phyloP scores from a whole-genome alignment of 257 asterid species.

The Gentiana dahurica region DNA sequence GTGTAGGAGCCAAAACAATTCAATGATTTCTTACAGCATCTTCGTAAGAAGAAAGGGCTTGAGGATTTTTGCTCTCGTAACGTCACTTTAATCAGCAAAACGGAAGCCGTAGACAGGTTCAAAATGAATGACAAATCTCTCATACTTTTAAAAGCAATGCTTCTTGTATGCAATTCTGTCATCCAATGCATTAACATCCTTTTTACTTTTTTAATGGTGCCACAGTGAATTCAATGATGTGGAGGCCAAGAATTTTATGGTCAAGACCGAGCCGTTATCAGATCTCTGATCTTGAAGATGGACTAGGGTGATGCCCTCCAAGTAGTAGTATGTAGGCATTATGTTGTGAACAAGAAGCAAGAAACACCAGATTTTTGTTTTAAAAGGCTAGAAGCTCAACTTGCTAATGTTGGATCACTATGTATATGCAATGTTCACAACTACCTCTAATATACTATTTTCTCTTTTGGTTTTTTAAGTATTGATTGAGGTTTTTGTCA shows the following conservation, averaged over 20 bases:
- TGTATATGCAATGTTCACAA: too few species aligned
- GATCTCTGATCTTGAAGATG: conserved; percentile 9
- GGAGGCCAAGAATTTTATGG: conserved; percentile 38
- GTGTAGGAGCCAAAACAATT: conserved; percentile 77
- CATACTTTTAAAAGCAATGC: too few species aligned
- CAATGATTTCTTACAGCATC: conserved; percentile 53
- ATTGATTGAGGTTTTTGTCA: too few species aligned
- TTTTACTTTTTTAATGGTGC: background rate
- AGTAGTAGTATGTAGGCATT: background rate
- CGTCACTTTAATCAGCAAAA: conserved; percentile 51
- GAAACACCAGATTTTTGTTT: background rate
- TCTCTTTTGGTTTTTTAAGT: too few species aligned
- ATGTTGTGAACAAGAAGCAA: background rate
- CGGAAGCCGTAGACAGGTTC: conserved; percentile 81
- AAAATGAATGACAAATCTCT: background rate
- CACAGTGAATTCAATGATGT: conserved; percentile 58
- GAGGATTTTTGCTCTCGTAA: conserved; percentile 32
- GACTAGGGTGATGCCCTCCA: too few species aligned
- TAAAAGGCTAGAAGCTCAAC: too few species aligned
- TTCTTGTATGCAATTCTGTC: background rate
- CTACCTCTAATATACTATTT: too few species aligned
- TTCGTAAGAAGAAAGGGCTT: conserved; percentile 39
- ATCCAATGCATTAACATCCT: background rate
- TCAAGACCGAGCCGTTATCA: conserved; percentile 37
- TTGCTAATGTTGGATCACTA: too few species aligned